Evolutionary conservation across 202 grass and related monocot genomes (phyloP).

Genomic region (Cymbopogon flexuosus): DNA sequence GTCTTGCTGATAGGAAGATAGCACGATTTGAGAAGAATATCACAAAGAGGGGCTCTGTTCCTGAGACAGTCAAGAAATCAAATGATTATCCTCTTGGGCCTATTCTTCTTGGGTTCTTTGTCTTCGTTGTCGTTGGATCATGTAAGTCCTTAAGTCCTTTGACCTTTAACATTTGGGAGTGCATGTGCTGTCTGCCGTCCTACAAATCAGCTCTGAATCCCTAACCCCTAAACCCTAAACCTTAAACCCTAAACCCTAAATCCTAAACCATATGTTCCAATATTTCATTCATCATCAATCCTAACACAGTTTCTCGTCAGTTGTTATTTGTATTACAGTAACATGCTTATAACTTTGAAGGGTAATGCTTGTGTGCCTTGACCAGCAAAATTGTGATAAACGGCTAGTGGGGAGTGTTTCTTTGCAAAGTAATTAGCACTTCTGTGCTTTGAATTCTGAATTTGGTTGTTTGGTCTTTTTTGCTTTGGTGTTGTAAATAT

Average conservation of each 20-base stretch:
- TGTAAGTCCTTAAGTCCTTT: slow-evolving; percentile 53
- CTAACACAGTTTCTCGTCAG: background rate
- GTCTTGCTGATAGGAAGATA: slow-evolving; percentile 61
- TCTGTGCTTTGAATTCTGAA: background rate
- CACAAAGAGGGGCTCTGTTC: slow-evolving; percentile 72
- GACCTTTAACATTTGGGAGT: background rate
- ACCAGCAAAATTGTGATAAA: background rate
- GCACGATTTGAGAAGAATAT: slow-evolving; percentile 78
- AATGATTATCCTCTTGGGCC: slow-evolving; percentile 69
- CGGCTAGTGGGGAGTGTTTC: background rate
- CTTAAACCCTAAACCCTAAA: too few relatives aligned
- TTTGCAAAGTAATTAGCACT: background rate
- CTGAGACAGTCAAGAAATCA: slow-evolving; percentile 69
- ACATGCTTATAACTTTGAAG: background rate
- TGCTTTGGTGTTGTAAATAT: too few relatives aligned
- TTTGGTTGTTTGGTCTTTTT: background rate
- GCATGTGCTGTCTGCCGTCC: background rate
- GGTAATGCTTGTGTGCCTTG: background rate
- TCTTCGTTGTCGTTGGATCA: slow-evolving; percentile 76
- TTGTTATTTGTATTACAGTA: background rate
- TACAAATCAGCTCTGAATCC: background rate
- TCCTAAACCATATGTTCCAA: background rate
- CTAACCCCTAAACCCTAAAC: too few relatives aligned
- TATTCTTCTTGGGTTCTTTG: slow-evolving; percentile 69
- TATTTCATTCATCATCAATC: background rate